Conservation (phyloP, 768 basidiomycete species). For the Russula emetica region DNA sequence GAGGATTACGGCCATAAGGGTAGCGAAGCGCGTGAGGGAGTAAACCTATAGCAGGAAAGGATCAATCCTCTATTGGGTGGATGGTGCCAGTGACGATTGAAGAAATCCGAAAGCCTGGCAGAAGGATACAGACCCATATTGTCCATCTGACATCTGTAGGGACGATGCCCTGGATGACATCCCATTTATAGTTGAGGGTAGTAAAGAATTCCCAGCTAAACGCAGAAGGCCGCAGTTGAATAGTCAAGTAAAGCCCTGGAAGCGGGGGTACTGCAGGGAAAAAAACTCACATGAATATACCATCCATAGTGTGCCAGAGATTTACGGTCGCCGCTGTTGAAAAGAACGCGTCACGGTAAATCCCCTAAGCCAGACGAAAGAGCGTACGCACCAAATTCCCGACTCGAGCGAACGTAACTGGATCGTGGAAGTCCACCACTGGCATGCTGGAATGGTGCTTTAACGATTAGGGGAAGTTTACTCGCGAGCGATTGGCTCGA, state of each 20-base stretch:
- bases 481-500: background rate
- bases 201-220: slow-evolving; percentile 9
- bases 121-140: slow-evolving; percentile 7
- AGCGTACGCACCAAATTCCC: background rate
- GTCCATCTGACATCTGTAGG: slow-evolving; percentile 1
- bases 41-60: background rate
- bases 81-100: too few species aligned
- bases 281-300: slow-evolving; percentile 5
- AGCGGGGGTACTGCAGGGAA: background rate
- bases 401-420: background rate
- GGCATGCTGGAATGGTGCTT: background rate
- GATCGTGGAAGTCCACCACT: slow-evolving; percentile 8
- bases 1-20: background rate
- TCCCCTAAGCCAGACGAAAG: too few species aligned
- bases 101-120: background rate
- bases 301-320: background rate
- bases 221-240: background rate
- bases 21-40: slow-evolving; percentile 7
- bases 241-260: background rate
- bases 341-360: background rate
- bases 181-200: slow-evolving; percentile 1
- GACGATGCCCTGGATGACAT: background rate
- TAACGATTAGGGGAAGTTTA: background rate
- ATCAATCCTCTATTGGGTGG: background rate
- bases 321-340: background rate